These are phyloP conservation scores for Termitomyces sp. DNA, from an alignment of 768 basidiomycete genomes.

Conservation along the genomic window DNA sequence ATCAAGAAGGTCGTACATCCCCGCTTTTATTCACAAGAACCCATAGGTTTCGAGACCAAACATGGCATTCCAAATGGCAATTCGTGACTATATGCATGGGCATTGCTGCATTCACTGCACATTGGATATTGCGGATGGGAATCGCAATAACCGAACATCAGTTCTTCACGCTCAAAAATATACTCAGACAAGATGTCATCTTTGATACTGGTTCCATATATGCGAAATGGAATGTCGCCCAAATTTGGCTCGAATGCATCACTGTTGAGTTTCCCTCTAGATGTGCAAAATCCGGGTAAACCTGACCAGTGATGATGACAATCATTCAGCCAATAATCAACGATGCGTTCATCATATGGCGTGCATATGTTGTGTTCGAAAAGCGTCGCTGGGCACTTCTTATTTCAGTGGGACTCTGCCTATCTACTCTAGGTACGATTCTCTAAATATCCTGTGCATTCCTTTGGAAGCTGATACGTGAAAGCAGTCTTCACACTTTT, in stretches of 20 bases:
- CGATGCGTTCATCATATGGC: not conserved
- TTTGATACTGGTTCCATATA: not conserved
- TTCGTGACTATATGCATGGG: not conserved
- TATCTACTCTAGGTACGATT: not conserved
- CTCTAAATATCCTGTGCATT: not conserved
- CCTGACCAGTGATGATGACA: not conserved
- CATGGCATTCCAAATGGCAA: not conserved
- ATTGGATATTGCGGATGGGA: not conserved
- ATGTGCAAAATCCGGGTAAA: too few relatives aligned
- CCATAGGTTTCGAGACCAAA: not conserved
- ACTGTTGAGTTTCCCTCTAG: not conserved
- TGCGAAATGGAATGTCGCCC: not conserved
- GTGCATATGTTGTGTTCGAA: not conserved
- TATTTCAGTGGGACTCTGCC: not conserved
- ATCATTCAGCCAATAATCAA: not conserved
- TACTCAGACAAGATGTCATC: not conserved
- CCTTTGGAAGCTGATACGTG: not conserved
- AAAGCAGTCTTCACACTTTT: not conserved
- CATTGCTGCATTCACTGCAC: not conserved
- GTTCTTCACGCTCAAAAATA: not conserved
- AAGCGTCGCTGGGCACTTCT: not conserved
- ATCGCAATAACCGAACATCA: not conserved
- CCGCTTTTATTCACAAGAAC: not conserved
- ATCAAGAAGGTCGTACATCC: not conserved
- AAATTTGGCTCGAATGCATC: not conserved